phyloP scores from a whole-genome alignment of 345 rosid species.

The Chamaenerion angustifolium region DNA sequence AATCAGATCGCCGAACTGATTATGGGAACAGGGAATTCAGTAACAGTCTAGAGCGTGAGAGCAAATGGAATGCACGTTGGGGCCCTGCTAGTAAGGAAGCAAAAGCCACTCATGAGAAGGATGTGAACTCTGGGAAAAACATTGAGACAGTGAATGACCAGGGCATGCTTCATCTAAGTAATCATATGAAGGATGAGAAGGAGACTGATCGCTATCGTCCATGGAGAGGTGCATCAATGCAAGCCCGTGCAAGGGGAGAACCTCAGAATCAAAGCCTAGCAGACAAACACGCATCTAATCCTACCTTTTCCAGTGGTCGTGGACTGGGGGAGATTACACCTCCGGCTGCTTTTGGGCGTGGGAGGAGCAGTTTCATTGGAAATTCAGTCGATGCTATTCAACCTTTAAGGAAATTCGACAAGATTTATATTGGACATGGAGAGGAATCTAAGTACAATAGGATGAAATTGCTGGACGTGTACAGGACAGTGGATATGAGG shows the following conservation, averaged over 20 bases:
- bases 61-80: slow-evolving; percentile 98
- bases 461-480: slow-evolving; percentile 66
- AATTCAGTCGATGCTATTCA: slow-evolving; percentile 27
- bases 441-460: slow-evolving; percentile 49
- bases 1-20: slow-evolving; percentile 73
- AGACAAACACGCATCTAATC: slow-evolving; percentile 43
- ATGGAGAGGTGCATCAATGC: slow-evolving; percentile 63
- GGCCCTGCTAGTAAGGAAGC: slow-evolving; percentile 70
- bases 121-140: slow-evolving; percentile 51
- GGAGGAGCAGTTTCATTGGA: slow-evolving; percentile 45
- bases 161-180: slow-evolving; percentile 33
- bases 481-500: slow-evolving; percentile 46
- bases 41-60: slow-evolving; percentile 78
- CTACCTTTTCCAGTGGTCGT: slow-evolving; percentile 47
- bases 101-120: slow-evolving; percentile 43
- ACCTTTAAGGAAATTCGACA: slow-evolving; percentile 29
- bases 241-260: slow-evolving; percentile 70
- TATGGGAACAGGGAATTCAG: slow-evolving; percentile 54
- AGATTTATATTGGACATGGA: slow-evolving; percentile 42
- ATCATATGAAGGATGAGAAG: slow-evolving; percentile 50
- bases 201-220: slow-evolving; percentile 59
- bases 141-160: slow-evolving; percentile 49
- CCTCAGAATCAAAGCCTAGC: slow-evolving; percentile 52
- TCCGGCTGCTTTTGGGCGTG: slow-evolving; percentile 49
- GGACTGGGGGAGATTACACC: slow-evolving; percentile 53